Evolutionary conservation across 176 grass and related monocot species (phyloP).

Genomic region (Ampelocalamus luodianensis): DNA sequence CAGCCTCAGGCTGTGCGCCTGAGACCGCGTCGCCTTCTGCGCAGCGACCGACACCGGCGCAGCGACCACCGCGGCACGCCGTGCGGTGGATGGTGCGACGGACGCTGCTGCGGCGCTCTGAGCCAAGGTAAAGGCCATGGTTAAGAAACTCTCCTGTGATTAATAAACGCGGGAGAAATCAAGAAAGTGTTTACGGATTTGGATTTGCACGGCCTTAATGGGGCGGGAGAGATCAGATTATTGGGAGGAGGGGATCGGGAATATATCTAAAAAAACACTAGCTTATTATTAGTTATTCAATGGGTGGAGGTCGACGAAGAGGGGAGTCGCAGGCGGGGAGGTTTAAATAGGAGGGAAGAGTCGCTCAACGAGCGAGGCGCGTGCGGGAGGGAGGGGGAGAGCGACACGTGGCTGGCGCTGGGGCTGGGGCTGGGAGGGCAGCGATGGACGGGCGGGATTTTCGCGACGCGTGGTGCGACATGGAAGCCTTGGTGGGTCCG

Average conservation of each 20-base stretch:
- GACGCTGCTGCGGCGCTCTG: conserved; percentile 27
- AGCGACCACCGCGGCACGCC: background rate
- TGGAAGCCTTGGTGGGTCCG: background rate
- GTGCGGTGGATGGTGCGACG: background rate
- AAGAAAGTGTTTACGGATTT: background rate
- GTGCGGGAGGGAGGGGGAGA: background rate
- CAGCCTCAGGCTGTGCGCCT: too few species aligned
- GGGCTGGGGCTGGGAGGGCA: too few species aligned
- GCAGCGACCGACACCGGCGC: background rate
- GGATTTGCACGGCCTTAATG: background rate
- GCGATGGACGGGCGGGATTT: conserved; percentile 26
- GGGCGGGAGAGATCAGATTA: conserved; percentile 5
- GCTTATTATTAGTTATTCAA: conserved; percentile 21
- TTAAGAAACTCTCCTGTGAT: background rate
- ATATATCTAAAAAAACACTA: conserved; percentile 16
- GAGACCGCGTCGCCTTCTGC: too few species aligned
- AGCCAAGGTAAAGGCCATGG: conserved; percentile 60
- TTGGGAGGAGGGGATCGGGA: conserved; percentile 34
- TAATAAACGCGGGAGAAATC: background rate
- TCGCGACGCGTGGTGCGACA: background rate
- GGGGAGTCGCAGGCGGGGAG: background rate
- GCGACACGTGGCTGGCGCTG: background rate
- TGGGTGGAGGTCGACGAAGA: conserved; percentile 38
- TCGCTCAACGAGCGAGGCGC: background rate
- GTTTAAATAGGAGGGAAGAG: conserved; percentile 30